A percentile compares a stretch with the other conserved stretches of the same genome.
phyloP scores from a whole-genome alignment of 345 rosid species.

The Adansonia digitata region DNA sequence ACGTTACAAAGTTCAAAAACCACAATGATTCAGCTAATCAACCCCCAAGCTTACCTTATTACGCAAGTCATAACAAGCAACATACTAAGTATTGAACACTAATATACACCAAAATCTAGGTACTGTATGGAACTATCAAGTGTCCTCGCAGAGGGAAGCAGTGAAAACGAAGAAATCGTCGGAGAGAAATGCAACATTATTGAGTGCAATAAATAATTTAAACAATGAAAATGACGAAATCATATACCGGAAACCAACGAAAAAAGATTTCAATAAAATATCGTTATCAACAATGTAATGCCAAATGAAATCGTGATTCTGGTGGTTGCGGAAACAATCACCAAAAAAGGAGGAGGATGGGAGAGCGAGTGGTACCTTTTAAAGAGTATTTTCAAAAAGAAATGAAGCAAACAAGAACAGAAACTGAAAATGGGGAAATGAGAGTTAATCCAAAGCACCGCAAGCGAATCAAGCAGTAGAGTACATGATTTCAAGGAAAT shows the following conservation, averaged over 20 bases:
- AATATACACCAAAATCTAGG: conserved; percentile 1
- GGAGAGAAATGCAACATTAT: background rate
- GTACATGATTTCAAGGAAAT: conserved; percentile 1
- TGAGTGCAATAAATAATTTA: background rate
- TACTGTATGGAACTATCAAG: background rate
- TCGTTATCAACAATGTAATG: background rate
- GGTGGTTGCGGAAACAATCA: background rate
- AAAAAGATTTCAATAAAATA: background rate
- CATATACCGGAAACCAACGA: background rate
- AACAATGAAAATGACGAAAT: background rate
- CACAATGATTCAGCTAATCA: background rate
- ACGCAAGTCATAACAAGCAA: background rate
- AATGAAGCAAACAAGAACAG: conserved; percentile 1
- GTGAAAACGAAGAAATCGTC: background rate
- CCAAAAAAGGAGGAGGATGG: background rate
- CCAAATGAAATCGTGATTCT: background rate
- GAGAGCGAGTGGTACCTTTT: conserved; percentile 12
- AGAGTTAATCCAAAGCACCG: background rate
- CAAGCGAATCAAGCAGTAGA: background rate
- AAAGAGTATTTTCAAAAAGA: background rate
- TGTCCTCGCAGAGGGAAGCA: background rate
- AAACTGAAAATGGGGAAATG: background rate
- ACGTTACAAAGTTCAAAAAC: background rate
- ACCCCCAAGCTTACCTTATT: background rate
- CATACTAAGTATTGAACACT: background rate